Percentiles rank a stretch among this genome's conserved stretches.
Evolutionary conservation across 2,329 filamentous ascomycete genomes (phyloP).

Genomic region (Fusarium denticulatum): DNA sequence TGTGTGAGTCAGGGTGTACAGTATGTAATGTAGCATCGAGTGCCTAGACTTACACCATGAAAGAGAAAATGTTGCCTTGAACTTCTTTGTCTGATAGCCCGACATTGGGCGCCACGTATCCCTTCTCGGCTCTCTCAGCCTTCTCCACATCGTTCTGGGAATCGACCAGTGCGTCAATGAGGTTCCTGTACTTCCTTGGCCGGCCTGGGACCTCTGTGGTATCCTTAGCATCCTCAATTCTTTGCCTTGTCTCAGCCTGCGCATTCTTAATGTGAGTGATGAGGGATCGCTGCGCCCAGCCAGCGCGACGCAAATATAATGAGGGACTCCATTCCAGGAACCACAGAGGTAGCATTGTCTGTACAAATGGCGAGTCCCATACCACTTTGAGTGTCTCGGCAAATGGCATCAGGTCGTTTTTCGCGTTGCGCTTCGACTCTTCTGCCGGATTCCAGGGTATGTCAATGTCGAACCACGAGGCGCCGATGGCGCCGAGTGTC

Average conservation of each 20-base stretch:
- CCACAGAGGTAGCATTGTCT: not conserved
- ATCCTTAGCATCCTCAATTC: not conserved
- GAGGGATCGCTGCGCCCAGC: not conserved
- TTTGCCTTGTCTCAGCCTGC: not conserved
- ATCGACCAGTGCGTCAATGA: not conserved
- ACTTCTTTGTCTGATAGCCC: not conserved
- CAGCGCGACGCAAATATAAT: not conserved
- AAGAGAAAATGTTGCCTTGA: not conserved
- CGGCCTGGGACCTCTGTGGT: not conserved
- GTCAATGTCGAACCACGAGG: not conserved
- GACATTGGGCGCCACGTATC: not conserved
- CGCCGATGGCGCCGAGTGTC: not conserved
- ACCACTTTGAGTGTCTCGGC: not conserved
- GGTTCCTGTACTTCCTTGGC: not conserved
- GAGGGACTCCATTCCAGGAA: not conserved
- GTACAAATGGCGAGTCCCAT: not conserved
- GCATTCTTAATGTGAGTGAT: not conserved
- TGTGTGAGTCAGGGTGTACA: not conserved
- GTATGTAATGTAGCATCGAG: accelerated
- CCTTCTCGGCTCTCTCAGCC: not conserved
- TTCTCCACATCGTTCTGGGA: not conserved
- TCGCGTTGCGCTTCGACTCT: not conserved
- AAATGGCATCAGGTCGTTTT: not conserved
- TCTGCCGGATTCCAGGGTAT: not conserved
- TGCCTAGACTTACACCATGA: not conserved